Evolutionary conservation across 495 filamentous ascomycete species (phyloP).

Genomic region (Penicillium crystallinum): DNA sequence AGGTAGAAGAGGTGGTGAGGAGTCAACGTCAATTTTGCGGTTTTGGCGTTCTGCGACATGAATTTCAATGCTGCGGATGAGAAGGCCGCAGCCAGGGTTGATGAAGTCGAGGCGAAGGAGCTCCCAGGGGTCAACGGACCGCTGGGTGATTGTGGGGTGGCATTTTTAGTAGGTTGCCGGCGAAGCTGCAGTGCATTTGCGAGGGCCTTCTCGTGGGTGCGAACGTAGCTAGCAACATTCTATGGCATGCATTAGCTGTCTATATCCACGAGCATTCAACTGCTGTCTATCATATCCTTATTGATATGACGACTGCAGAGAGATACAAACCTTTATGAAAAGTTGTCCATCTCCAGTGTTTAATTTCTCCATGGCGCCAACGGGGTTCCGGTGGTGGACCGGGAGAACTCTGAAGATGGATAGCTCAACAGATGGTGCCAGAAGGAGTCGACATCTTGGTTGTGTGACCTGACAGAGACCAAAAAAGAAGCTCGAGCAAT

Average conservation of each 20-base stretch:
- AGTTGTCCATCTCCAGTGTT: constrained; percentile 79
- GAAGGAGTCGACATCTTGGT: constrained; percentile 41
- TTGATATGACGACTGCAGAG: background rate
- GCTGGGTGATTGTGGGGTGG: constrained; percentile 40
- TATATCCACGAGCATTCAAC: background rate
- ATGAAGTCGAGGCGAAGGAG: constrained; percentile 63
- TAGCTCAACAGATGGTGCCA: constrained; percentile 34
- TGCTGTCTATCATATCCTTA: background rate
- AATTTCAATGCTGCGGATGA: constrained; percentile 82
- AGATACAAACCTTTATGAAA: constrained; percentile 69
- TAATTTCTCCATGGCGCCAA: constrained; percentile 46
- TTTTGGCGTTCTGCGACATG: constrained; percentile 75
- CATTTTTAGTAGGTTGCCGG: constrained; percentile 61
- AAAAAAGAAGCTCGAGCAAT: constrained; percentile 7
- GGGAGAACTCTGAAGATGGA: constrained; percentile 36
- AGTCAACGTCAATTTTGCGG: constrained; percentile 88
- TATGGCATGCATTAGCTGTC: constrained; percentile 29
- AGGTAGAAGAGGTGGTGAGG: constrained; percentile 97
- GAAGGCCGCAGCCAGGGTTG: constrained; percentile 71
- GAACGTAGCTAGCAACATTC: constrained; percentile 93
- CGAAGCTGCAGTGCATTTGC: constrained; percentile 89
- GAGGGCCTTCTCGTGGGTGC: constrained; percentile 93
- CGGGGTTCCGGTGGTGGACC: constrained; percentile 19
- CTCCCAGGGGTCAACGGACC: constrained; percentile 47
- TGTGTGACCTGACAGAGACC: constrained; percentile 16